Conservation (phyloP, 768 basidiomycete species). For the Naganishia antarctica region DNA sequence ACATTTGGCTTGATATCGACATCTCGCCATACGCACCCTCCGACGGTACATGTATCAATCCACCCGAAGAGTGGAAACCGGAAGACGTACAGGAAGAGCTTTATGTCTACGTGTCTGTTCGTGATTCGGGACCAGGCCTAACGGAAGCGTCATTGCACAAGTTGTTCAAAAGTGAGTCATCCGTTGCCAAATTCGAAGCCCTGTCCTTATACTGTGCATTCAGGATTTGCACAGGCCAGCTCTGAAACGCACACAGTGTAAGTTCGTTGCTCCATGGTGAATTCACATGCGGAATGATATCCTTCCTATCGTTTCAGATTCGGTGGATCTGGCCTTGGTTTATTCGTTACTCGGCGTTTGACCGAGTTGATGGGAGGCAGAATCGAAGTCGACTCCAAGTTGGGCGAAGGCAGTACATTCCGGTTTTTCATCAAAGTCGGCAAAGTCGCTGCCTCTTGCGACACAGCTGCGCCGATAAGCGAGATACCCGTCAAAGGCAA, state of each 20-base stretch:
- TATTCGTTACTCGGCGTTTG: conserved; percentile 39
- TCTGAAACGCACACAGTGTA: conserved; percentile 17
- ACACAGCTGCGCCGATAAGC: background rate
- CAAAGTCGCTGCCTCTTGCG: background rate
- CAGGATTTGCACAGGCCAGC: conserved; percentile 20
- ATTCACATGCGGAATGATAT: background rate
- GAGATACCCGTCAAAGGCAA: conserved; percentile 2
- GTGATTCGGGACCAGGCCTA: conserved; percentile 46
- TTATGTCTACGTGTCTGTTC: conserved; percentile 41
- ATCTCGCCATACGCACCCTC: conserved; percentile 42
- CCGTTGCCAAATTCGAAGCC: conserved; percentile 33
- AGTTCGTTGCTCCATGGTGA: background rate
- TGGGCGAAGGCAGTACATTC: conserved; percentile 38
- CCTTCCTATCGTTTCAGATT: conserved; percentile 29
- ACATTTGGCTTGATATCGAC: conserved; percentile 44
- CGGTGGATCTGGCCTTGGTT: conserved; percentile 46
- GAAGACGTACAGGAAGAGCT: conserved; percentile 35
- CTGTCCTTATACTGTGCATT: background rate
- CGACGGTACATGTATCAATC: conserved; percentile 40
- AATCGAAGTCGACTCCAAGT: conserved; percentile 43
- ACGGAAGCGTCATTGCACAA: conserved; percentile 38
- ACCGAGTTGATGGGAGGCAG: conserved; percentile 46
- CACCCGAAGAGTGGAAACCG: conserved; percentile 31
- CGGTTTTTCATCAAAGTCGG: conserved; percentile 14
- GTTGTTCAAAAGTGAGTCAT: conserved; percentile 37